Evolutionary conservation across 176 grass and related monocot genomes (phyloP), one percentile per base, ranked within the genome.

Genomic region (Dendrocalamus sinicus): DNA sequence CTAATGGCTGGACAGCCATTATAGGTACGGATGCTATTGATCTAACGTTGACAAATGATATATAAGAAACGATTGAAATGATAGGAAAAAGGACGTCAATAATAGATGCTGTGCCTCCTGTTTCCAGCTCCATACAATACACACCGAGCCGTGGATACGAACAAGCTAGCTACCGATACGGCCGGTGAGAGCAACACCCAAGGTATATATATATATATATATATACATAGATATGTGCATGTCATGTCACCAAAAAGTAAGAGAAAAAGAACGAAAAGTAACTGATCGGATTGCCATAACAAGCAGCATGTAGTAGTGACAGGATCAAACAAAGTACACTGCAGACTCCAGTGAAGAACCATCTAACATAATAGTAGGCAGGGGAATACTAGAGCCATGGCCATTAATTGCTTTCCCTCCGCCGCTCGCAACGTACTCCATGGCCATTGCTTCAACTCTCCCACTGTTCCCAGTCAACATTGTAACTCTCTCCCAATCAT

Each of bases 241-340:
- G 86, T 88, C 80, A 78, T 83, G 54, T 83, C 86, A 78, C 66
- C 47, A n/a, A 64, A 83, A 88, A 78, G 73, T 75, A 54, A 51
- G 41, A 77, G 61, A 51, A 59, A 76, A 9, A 68, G 46, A 57
- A 60, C 52, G 53, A 61, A 59, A 82, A 87, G 43, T 20, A 78
- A 72, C 11, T 3, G 51, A 51, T 54, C 22, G 11, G 22, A 78
- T 83, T 78, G 64, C 54, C 83, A 62, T 59, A 78, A 83, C 40
- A 77, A 81, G 41, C 39, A 76, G 24, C 61, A 81, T 46, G 60
- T 30, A 50, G 79, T 69, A 72, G 65, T 72, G 65, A 88, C 14
- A 78, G 52, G 80, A 71, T 83, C 73, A 63, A 63, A 64, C 64
- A 72, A 55, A 88, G 45, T 64, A 88, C 73, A 72, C 47, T 72